Evolutionary conservation across 768 basidiomycete genomes (phyloP).

Genomic region (Termitomyces sp.): DNA sequence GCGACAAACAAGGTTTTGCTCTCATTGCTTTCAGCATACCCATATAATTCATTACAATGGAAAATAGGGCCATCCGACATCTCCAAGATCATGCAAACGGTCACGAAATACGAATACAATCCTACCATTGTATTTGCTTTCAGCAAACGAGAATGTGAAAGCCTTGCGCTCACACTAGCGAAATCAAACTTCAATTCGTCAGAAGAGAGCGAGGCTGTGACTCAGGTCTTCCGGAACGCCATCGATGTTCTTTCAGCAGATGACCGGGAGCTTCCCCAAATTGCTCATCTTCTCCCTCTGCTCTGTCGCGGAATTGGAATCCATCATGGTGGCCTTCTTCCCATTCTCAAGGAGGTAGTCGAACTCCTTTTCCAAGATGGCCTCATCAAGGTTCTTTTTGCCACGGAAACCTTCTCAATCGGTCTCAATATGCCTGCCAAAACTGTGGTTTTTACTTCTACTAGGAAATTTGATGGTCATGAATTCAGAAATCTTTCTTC

Average conservation of each 20-base stretch:
- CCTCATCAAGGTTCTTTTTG: conserved; percentile 95
- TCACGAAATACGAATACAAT: conserved; percentile 96
- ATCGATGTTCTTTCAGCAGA: conserved; percentile 83
- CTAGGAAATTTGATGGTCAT: conserved; percentile 93
- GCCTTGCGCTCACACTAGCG: conserved; percentile 80
- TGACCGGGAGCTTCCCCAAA: conserved; percentile 89
- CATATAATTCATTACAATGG: too few species aligned
- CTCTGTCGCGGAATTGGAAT: conserved; percentile 95
- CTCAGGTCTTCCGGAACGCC: conserved; percentile 90
- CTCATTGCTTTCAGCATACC: too few species aligned
- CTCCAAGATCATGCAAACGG: conserved; percentile 55
- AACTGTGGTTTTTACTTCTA: conserved; percentile 95
- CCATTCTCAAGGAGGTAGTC: conserved; percentile 97
- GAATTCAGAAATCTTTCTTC: conserved; percentile 92
- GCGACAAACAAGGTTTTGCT: too few species aligned
- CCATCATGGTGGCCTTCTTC: conserved; percentile 95
- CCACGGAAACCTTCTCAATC: conserved; percentile 98
- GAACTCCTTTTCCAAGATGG: conserved; percentile 99
- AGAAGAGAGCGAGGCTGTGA: conserved; percentile 85
- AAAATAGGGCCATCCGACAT: conserved; percentile 77
- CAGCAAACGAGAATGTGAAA: conserved; percentile 96
- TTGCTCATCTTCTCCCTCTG: conserved; percentile 86
- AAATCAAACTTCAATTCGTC: conserved; percentile 93
- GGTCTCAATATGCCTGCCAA: conserved; percentile 99
- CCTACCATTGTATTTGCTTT: conserved; percentile 99